Conservation (phyloP, 2,329 filamentous ascomycete species). For the Phialophora chinensis region DNA sequence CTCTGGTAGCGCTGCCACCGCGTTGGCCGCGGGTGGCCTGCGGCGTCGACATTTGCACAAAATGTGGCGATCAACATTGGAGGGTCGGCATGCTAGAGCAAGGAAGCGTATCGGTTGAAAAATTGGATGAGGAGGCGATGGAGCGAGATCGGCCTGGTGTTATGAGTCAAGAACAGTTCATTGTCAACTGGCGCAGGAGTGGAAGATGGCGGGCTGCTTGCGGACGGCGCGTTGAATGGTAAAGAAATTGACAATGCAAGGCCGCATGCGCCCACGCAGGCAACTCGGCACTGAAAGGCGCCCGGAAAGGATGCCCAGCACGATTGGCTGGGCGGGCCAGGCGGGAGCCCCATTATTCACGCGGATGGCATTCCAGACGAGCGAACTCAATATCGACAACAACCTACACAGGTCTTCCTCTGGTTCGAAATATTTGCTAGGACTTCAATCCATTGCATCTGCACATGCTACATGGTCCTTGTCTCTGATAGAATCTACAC, state of each 20-base stretch:
- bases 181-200: background rate
- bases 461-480: background rate
- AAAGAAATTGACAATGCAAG: conserved; percentile 1
- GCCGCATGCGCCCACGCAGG: conserved; percentile 1
- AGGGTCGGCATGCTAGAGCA: conserved; percentile 22
- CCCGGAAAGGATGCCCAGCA: background rate
- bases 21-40: conserved; percentile 36
- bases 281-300: background rate
- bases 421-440: background rate
- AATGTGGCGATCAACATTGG: conserved; percentile 33
- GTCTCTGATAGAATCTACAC: conserved; percentile 1
- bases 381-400: conserved; percentile 1
- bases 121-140: background rate
- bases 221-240: background rate
- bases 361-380: background rate
- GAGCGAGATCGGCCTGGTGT: background rate
- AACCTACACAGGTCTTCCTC: background rate
- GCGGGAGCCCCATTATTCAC: background rate
- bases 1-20: conserved; percentile 35
- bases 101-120: background rate
- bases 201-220: background rate
- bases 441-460: conserved; percentile 1
- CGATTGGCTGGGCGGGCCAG: background rate
- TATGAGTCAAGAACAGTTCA: background rate
- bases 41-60: conserved; percentile 36